Conservation (phyloP, 1,139 yeast genomes). For the Schwanniomyces etchellsii region DNA sequence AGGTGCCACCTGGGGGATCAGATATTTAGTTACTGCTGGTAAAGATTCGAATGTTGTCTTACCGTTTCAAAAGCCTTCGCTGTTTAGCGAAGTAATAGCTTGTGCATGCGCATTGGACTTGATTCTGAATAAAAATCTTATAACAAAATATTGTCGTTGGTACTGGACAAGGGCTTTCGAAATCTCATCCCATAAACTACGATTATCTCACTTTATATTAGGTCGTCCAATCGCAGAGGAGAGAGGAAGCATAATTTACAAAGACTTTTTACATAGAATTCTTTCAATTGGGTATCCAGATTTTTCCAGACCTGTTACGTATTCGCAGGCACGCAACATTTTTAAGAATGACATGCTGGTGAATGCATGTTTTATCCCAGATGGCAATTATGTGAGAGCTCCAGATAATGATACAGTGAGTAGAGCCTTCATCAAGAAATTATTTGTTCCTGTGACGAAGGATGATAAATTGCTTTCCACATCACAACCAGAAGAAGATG, state of each 20-base stretch:
- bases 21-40: slow-evolving; percentile 27
- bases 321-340: slow-evolving; percentile 36
- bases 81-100: slow-evolving; percentile 6
- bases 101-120: slow-evolving; percentile 7
- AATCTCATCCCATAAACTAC: slow-evolving; percentile 47
- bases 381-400: slow-evolving; percentile 80
- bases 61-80: slow-evolving; percentile 14
- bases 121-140: slow-evolving; percentile 9
- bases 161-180: slow-evolving; percentile 66
- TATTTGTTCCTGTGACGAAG: slow-evolving; percentile 80
- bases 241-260: slow-evolving; percentile 64
- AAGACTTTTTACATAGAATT: slow-evolving; percentile 40
- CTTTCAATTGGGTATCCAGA: slow-evolving; percentile 45
- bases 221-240: slow-evolving; percentile 68
- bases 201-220: slow-evolving; percentile 76
- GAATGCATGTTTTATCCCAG: slow-evolving; percentile 58
- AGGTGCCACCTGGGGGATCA: slow-evolving; percentile 48
- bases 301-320: slow-evolving; percentile 51
- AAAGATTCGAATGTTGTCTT: slow-evolving; percentile 17
- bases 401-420: slow-evolving; percentile 79
- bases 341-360: slow-evolving; percentile 37
- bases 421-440: slow-evolving; percentile 51
- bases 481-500: slow-evolving; percentile 13
- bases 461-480: slow-evolving; percentile 60
- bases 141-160: slow-evolving; percentile 32